Conservation (phyloP, 1,284 basidiomycete genomes). For the Fomes fomentarius region DNA sequence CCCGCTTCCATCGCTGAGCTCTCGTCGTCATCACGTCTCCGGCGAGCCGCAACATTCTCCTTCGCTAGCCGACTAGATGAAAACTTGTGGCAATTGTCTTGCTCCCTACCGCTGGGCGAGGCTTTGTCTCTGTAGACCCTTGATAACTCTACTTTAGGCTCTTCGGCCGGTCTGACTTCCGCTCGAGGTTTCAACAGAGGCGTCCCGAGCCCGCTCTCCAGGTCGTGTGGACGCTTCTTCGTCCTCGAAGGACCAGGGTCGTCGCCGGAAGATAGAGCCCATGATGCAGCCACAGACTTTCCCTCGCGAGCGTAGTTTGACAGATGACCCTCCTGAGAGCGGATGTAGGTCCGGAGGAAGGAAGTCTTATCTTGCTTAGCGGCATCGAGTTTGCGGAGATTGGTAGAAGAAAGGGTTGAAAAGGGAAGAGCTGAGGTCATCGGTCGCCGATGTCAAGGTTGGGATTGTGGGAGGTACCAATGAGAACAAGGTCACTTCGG, state of each 20-base stretch:
- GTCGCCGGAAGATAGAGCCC: slow-evolving; percentile 24
- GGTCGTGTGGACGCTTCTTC: not conserved
- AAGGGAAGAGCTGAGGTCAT: not conserved
- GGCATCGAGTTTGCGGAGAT: slow-evolving; percentile 16
- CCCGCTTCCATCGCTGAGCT: slow-evolving; percentile 1
- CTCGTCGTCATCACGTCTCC: not conserved
- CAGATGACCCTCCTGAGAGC: slow-evolving; percentile 49
- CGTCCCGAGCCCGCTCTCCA: slow-evolving; percentile 52
- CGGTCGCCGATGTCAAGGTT: no score
- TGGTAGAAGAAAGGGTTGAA: slow-evolving; percentile 17
- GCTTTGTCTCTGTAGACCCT: no score
- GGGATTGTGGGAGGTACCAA: no score
- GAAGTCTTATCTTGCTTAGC: slow-evolving; percentile 43
- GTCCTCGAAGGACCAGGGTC: not conserved
- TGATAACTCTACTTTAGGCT: not conserved
- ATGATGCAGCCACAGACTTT: slow-evolving; percentile 33
- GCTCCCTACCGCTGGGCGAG: not conserved
- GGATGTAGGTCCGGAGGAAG: slow-evolving; percentile 51
- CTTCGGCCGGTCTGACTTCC: not conserved
- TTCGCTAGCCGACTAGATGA: not conserved
- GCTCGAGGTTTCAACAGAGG: slow-evolving; percentile 59
- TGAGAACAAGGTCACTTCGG: not conserved
- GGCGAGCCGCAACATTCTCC: not conserved
- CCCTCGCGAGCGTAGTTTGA: slow-evolving; percentile 51
- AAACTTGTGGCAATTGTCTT: not conserved